These are phyloP conservation scores for Pseudofabraea citricarpa DNA, from an alignment of 2,329 filamentous ascomycete genomes.

Conservation along the genomic window DNA sequence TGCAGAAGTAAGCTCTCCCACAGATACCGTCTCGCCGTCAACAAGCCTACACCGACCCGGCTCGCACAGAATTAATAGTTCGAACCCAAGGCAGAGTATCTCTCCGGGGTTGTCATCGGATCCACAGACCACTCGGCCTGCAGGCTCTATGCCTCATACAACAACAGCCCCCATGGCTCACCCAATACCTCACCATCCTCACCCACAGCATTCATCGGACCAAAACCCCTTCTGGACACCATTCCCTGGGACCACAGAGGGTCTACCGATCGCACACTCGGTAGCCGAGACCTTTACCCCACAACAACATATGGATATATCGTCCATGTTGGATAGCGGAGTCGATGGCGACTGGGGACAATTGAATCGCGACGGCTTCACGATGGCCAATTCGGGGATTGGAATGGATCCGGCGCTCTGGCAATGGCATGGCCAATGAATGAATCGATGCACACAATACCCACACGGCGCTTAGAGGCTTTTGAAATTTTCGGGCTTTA, in stretches of 20 bases:
- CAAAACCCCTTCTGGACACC: constrained; percentile 12
- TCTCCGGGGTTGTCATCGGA: too few species aligned
- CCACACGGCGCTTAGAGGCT: too few species aligned
- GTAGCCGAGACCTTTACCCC: background rate
- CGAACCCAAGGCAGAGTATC: too few species aligned
- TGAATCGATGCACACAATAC: background rate
- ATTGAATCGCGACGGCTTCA: constrained; percentile 13
- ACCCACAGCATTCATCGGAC: constrained; percentile 1
- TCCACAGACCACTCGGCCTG: too few species aligned
- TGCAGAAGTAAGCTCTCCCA: too few species aligned
- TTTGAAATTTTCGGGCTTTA: too few species aligned
- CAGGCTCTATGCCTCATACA: too few species aligned
- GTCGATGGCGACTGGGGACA: constrained; percentile 10
- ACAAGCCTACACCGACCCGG: too few species aligned
- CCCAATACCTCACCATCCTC: background rate
- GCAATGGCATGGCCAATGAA: background rate
- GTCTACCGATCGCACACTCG: constrained; percentile 7
- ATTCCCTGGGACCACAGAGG: constrained; percentile 10
- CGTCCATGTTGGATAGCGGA: constrained; percentile 7
- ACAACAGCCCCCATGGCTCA: too few species aligned
- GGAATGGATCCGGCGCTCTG: background rate
- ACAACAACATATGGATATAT: constrained; percentile 12
- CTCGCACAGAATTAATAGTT: too few species aligned
- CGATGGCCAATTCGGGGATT: constrained; percentile 6
- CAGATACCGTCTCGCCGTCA: too few species aligned